Conservation (phyloP, 306 rosid genomes). For the Glycyrrhiza uralensis region DNA sequence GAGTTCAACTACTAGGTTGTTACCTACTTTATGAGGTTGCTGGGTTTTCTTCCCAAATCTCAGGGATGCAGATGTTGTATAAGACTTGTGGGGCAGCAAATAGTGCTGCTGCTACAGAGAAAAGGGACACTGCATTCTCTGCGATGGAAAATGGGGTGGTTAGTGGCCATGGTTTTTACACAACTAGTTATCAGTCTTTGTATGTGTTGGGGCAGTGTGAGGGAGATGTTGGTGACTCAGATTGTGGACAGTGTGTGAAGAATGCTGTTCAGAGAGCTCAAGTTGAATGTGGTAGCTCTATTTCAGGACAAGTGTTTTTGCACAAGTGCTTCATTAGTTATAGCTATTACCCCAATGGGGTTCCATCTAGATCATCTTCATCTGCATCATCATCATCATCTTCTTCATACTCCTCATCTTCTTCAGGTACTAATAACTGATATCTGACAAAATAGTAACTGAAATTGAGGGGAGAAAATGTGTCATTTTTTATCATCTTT, state of each 20-base stretch:
- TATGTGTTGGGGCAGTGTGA: conserved; percentile 90
- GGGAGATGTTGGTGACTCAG: conserved; percentile 85
- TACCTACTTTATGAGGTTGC: conserved; percentile 71
- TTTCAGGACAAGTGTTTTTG: conserved; percentile 81
- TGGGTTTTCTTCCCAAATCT: conserved; percentile 72
- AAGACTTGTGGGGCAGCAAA: conserved; percentile 69
- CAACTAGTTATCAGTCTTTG: conserved; percentile 63
- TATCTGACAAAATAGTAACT: too few species aligned
- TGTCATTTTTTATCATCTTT: neutral
- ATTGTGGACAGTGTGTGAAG: conserved; percentile 83
- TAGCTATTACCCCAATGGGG: conserved; percentile 84
- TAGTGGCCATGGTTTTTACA: conserved; percentile 75
- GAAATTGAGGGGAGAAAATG: neutral
- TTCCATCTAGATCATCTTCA: conserved; percentile 45
- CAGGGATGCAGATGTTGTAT: conserved; percentile 73
- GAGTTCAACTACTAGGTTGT: conserved; percentile 82
- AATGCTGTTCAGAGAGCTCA: conserved; percentile 75
- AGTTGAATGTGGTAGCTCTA: conserved; percentile 81
- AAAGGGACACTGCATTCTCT: conserved; percentile 73
- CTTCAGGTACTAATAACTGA: conserved; percentile 64
- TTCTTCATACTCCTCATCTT: conserved; percentile 39
- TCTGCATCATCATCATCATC: conserved; percentile 37
- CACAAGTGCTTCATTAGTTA: conserved; percentile 85
- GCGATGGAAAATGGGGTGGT: conserved; percentile 77
- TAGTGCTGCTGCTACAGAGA: conserved; percentile 71